phyloP scores from a whole-genome alignment of 495 filamentous ascomycete species.

The Trichoderma virens region DNA sequence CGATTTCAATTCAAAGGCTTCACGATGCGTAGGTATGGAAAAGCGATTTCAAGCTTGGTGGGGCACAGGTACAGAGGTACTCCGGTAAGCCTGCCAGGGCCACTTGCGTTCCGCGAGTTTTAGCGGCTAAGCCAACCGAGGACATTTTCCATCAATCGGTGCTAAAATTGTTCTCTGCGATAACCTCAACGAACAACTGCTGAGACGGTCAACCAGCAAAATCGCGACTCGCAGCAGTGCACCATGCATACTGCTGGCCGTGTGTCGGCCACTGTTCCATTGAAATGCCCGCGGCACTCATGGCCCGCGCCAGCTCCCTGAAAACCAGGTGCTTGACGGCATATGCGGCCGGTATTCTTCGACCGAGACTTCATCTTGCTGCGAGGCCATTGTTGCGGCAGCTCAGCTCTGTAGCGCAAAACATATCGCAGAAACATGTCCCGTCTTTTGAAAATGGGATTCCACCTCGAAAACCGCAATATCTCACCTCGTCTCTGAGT shows the following conservation, averaged over 20 bases:
- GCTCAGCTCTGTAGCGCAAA: background rate
- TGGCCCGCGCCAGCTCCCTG: background rate
- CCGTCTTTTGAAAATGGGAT: background rate
- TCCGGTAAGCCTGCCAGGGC: background rate
- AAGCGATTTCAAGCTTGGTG: slow-evolving; percentile 1
- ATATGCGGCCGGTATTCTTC: background rate
- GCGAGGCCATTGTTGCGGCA: background rate
- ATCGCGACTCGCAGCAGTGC: background rate
- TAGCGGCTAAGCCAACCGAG: background rate
- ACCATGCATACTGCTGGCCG: background rate
- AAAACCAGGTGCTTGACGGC: background rate
- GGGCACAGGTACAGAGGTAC: background rate
- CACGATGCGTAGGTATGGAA: background rate
- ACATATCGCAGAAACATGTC: background rate
- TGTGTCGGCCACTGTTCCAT: background rate
- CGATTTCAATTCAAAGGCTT: background rate
- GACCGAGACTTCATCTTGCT: background rate
- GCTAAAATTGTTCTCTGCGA: slow-evolving; percentile 4
- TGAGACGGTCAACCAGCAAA: background rate
- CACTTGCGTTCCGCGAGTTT: background rate
- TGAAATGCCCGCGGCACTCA: background rate
- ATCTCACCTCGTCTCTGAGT: background rate
- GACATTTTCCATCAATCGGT: background rate
- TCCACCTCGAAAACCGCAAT: background rate
- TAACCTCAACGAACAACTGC: background rate